Percentiles rank a stretch among this genome's conserved stretches.
These are phyloP conservation scores for Xylariaceae sp. DNA, from an alignment of 2,329 filamentous ascomycete species.

Conservation along the genomic window DNA sequence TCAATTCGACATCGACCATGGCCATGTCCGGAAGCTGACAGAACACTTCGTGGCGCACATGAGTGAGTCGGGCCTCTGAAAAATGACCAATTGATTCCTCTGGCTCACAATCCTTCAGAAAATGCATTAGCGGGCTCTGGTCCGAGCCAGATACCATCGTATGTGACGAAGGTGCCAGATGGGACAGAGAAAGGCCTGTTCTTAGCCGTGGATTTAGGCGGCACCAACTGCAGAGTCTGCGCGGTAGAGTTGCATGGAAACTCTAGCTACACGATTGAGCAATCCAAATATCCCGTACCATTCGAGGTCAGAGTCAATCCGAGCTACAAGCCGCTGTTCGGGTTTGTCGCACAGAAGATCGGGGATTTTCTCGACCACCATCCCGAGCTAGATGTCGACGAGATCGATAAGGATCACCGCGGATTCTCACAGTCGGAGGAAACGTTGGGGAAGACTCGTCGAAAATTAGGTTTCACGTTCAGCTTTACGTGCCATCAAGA, in stretches of 20 bases:
- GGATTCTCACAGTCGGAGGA: not conserved
- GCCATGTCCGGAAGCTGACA: conserved; percentile 10
- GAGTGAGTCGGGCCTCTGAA: conserved; percentile 7
- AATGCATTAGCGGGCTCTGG: conserved; percentile 56
- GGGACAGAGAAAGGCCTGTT: conserved; percentile 64
- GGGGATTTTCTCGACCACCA: conserved; percentile 63
- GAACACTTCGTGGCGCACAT: conserved; percentile 15
- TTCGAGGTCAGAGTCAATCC: conserved; percentile 15
- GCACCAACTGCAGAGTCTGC: conserved; percentile 31
- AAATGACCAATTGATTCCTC: too few species aligned
- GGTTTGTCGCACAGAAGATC: conserved; percentile 70
- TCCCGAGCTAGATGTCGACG: conserved; percentile 27
- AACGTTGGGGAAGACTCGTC: conserved; percentile 2
- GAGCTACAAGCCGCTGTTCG: conserved; percentile 58
- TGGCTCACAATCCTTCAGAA: not conserved
- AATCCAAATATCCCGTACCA: conserved; percentile 39
- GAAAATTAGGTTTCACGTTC: conserved; percentile 28
- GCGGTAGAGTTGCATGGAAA: conserved; percentile 40
- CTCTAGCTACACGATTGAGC: conserved; percentile 68
- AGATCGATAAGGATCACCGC: too few species aligned
- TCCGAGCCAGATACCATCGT: conserved; percentile 73
- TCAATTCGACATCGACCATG: conserved; percentile 7
- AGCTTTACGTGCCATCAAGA: conserved; percentile 73
- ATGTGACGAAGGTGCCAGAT: conserved; percentile 72
- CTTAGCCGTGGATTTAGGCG: conserved; percentile 30